Conservation (phyloP, 164 flowering plant genomes). For the Nymphaea thermarum region DNA sequence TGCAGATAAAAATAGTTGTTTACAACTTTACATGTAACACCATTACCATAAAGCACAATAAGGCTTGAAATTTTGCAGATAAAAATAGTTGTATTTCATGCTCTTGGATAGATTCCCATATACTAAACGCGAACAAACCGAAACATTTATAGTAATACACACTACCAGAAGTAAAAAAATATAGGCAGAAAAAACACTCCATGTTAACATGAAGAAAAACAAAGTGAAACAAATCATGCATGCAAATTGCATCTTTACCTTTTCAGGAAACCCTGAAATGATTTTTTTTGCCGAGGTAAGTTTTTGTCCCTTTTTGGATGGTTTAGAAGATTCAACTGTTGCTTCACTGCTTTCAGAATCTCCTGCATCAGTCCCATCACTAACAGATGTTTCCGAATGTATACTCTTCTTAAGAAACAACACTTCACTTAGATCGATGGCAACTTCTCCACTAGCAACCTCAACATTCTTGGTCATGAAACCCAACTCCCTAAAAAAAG, state of each 20-base stretch:
- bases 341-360: conserved; percentile 17
- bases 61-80: too few relatives aligned
- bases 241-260: conserved; percentile 28
- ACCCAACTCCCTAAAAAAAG: conserved; percentile 62
- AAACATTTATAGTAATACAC: too few relatives aligned
- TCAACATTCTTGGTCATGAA: conserved; percentile 57
- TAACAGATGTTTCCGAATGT: conserved; percentile 22
- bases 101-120: too few relatives aligned
- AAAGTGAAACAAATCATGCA: neutral
- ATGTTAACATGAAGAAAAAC: neutral
- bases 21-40: too few relatives aligned
- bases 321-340: conserved; percentile 11
- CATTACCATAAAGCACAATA: too few relatives aligned
- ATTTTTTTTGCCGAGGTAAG: conserved; percentile 35
- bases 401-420: conserved; percentile 36
- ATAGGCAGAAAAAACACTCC: neutral
- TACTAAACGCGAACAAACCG: too few relatives aligned
- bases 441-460: conserved; percentile 56
- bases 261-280: conserved; percentile 54
- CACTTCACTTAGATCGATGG: conserved; percentile 48
- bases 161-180: too few relatives aligned
- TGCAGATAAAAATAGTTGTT: too few relatives aligned
- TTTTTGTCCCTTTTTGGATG: conserved; percentile 21
- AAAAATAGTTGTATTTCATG: too few relatives aligned
- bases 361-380: conserved; percentile 15